phyloP scores from a whole-genome alignment of 805 yeast species.

The Kuraishia hungarica region DNA sequence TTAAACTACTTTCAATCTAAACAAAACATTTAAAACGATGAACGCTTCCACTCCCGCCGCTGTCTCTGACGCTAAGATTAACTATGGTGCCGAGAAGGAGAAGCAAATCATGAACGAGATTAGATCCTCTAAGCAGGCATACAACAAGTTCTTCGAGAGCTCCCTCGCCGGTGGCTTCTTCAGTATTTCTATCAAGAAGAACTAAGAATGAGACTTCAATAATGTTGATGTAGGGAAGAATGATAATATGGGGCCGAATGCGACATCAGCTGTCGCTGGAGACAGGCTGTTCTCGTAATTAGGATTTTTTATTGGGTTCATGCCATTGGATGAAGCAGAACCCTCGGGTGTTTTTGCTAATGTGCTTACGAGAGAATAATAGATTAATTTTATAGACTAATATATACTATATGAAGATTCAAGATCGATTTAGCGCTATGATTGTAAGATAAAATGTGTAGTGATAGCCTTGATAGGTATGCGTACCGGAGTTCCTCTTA shows the following conservation, averaged over 20 bases:
- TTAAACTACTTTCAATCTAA: not conserved
- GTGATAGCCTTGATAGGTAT: too few species aligned
- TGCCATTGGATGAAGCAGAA: not conserved
- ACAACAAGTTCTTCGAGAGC: constrained; percentile 20
- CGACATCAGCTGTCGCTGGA: not conserved
- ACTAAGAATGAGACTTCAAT: not conserved
- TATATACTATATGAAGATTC: not conserved
- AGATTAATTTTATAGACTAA: not conserved
- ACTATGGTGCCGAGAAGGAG: constrained; percentile 30
- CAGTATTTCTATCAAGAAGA: constrained; percentile 18
- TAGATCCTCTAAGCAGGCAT: constrained; percentile 15
- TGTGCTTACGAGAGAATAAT: not conserved
- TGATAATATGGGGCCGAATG: not conserved
- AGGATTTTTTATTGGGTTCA: not conserved
- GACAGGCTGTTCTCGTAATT: not conserved
- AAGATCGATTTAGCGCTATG: too few species aligned
- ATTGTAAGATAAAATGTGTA: too few species aligned
- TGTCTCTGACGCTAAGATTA: constrained; percentile 21
- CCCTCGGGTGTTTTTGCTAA: not conserved
- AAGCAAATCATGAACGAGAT: constrained; percentile 29
- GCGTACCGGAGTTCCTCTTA: too few species aligned
- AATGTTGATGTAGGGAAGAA: not conserved
- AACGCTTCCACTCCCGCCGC: constrained; percentile 17
- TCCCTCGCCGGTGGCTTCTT: constrained; percentile 21
- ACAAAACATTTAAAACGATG: not conserved